These are phyloP conservation scores for Anthracocystis setariae DNA, from an alignment of 1,284 basidiomycete genomes.

Conservation along the genomic window DNA sequence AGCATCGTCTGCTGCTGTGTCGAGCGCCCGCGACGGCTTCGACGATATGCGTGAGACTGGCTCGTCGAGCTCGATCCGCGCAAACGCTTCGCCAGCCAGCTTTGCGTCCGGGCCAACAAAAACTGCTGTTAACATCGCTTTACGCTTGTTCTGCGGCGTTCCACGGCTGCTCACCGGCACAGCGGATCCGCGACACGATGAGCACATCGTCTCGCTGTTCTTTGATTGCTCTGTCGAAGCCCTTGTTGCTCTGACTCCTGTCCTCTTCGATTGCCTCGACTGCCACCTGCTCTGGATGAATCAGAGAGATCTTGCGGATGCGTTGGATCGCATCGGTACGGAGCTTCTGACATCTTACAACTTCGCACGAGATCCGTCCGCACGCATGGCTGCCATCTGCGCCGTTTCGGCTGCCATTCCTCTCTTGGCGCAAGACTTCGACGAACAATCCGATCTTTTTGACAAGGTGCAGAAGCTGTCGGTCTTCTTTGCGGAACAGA, in stretches of 20 bases:
- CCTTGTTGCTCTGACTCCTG: conserved; percentile 15
- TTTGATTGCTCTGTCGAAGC: conserved; percentile 26
- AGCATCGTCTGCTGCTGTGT: not conserved
- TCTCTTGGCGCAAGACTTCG: conserved; percentile 10
- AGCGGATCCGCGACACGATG: conserved; percentile 17
- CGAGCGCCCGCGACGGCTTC: conserved; percentile 16
- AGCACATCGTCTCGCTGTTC: conserved; percentile 18
- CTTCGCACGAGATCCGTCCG: conserved; percentile 18
- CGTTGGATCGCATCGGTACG: conserved; percentile 33
- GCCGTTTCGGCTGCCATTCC: conserved; percentile 21
- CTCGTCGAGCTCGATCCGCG: not conserved
- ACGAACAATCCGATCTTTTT: conserved; percentile 34
- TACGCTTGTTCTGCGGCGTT: conserved; percentile 17
- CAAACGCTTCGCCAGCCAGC: not conserved
- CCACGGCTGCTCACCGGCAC: conserved; percentile 17
- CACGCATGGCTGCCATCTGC: conserved; percentile 21
- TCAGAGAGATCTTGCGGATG: conserved; percentile 35
- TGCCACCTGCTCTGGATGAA: conserved; percentile 28
- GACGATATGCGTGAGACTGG: conserved; percentile 29
- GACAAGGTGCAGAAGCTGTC: conserved; percentile 35
- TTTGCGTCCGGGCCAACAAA: not conserved
- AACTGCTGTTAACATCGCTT: conserved; percentile 6
- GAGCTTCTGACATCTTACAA: conserved; percentile 36
- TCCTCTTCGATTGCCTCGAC: conserved; percentile 16
- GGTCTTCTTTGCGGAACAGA: conserved; percentile 39